Base-by-base conservation (phyloP, 768 basidiomycete species). In the Chalciporus chontae region DNA sequence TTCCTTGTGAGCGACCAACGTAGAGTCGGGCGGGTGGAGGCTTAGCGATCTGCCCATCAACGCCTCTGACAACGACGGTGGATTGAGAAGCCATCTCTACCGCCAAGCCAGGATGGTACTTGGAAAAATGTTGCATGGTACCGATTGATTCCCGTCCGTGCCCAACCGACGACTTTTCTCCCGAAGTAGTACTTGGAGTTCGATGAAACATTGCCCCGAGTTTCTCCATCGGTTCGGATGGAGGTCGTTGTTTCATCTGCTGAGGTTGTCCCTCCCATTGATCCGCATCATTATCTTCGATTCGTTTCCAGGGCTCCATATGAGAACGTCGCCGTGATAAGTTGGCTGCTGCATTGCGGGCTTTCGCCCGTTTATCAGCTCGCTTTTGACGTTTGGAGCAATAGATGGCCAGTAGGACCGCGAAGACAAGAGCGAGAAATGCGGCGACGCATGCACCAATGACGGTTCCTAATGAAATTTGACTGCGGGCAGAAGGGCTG, bases 391-490 rank as follows among this genome's bases (percentile, higher is more conserved):
- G 58, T 42, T 69, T 74, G 65, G 80, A 82, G 49, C 80, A 73
- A 70, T 76, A 79, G 38, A 84, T 48, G 37, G 84, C 66, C 9
- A 81, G 56, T 37, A 79, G 72, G 42, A 87, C 65, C 18, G 77
- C 64, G 27, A 74, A 59, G 26, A 76, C 71, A 40, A 83, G 77
- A 34, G 77, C 76, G 17, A 61, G 26, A 57, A 86, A 75, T 21
- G 83, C 80, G 4, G 77, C 85, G 1, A 85, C 69, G 54, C 85
- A 87, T 18, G 76, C 75, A 4, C 77, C 85, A 29, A 88, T 71
- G 29, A 85, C 84, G 5, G 81, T 77, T 50, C 75, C 71, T 1
- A 73, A 32, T 1, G 73, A 49, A 21, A 68, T 65, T 24, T 66
- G 50, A 29, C 48, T 45, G 3, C 29, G n/a, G n/a, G n/a, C 29